phyloP scores from a whole-genome alignment of 2,329 filamentous ascomycete genomes.

The Periconia digitata region DNA sequence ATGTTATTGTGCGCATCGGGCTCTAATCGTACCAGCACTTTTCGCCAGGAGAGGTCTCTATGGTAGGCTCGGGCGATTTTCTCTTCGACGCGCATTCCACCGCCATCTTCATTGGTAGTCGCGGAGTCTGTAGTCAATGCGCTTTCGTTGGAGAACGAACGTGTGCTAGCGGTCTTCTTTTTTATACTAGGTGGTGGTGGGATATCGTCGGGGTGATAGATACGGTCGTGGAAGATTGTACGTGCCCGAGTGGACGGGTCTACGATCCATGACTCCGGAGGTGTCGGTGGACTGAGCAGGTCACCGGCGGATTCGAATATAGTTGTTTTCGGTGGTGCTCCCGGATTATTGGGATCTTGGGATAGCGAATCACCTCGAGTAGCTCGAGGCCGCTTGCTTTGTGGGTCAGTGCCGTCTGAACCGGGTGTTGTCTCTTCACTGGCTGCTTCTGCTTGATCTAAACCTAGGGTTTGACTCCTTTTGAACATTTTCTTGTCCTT shows the following conservation, averaged over 20 bases:
- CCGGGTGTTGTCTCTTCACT: conserved; percentile 14
- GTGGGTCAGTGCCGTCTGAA: conserved; percentile 13
- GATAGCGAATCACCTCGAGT: conserved; percentile 55
- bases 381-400: conserved; percentile 45
- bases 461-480: conserved; percentile 35
- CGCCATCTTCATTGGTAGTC: conserved; percentile 52
- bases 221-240: conserved; percentile 94
- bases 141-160: conserved; percentile 43
- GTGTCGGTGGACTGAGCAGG: conserved; percentile 85
- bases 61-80: conserved; percentile 98
- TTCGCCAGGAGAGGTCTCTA: conserved; percentile 87
- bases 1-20: conserved; percentile 99
- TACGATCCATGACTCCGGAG: conserved; percentile 76
- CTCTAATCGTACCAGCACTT: conserved; percentile 91
- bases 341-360: conserved; percentile 51
- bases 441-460: conserved; percentile 19
- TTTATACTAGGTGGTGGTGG: conserved; percentile 68
- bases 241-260: conserved; percentile 79
- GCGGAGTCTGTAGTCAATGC: conserved; percentile 25
- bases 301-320: conserved; percentile 96
- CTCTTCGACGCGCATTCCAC: conserved; percentile 88
- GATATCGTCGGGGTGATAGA: conserved; percentile 93
- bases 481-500: conserved; percentile 65
- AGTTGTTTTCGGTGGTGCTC: conserved; percentile 83
- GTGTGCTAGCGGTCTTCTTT: conserved; percentile 28